Conservation (phyloP, 176 grass and related monocot genomes). For the Urochloa ruziziensis region DNA sequence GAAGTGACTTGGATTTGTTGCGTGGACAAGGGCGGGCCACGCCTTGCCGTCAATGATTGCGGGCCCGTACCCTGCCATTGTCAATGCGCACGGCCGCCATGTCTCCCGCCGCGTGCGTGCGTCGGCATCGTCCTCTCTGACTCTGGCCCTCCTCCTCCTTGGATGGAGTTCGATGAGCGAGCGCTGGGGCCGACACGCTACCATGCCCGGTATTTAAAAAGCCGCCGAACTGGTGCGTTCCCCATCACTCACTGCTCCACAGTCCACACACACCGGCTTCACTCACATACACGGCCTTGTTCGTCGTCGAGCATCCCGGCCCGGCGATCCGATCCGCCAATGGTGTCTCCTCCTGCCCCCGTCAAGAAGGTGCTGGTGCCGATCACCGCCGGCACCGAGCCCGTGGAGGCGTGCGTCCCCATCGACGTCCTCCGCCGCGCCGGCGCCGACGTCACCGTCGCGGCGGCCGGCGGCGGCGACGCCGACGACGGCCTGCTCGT, state of each 20-base stretch:
- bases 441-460: slow-evolving; percentile 73
- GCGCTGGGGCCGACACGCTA: background rate
- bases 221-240: background rate
- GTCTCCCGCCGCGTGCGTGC: background rate
- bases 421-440: slow-evolving; percentile 76
- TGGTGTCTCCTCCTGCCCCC: background rate
- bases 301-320: background rate
- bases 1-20: background rate
- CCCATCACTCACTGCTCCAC: too few species aligned
- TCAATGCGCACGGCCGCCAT: background rate
- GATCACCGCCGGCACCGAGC: slow-evolving; percentile 70
- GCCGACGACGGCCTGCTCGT: slow-evolving; percentile 40
- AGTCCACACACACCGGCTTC: background rate
- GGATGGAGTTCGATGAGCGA: too few species aligned
- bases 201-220: background rate
- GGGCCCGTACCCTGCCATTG: background rate
- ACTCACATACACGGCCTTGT: background rate
- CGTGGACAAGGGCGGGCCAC: background rate
- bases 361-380: slow-evolving; percentile 70
- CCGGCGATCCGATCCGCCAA: background rate
- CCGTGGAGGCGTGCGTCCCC: slow-evolving; percentile 64
- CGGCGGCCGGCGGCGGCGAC: slow-evolving; percentile 44
- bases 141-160: background rate
- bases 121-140: background rate
- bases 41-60: background rate